Evolutionary conservation across 768 basidiomycete genomes (phyloP), one percentile per base, ranked within the genome.

Genomic region (Vararia minispora): DNA sequence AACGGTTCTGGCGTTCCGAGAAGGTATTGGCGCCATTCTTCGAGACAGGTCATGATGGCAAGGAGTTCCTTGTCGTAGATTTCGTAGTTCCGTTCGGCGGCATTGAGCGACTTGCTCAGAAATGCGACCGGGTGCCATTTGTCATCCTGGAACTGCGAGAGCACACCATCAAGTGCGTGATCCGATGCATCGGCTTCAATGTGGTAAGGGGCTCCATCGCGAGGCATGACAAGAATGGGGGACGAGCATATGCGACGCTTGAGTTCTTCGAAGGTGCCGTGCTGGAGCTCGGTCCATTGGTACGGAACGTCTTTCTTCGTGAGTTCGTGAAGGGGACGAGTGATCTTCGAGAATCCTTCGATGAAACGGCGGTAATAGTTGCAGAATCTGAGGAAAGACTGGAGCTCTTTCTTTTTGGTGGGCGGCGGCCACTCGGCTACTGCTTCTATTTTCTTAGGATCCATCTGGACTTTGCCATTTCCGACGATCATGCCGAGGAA

Each of bases 41-140:
- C 38, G 1, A 64, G 40, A 4, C 59, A 56, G 13, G 51, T n/a
- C 14, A 71, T 57, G 10, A 71, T 66, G 0, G 64, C 61, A 6
- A 69, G 52, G 4, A 70, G 35, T 49, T 72, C 68, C 38, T 58
- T 56, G 50, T 72, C 63, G 35, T 66, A 58, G 28, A 60, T 57
- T n/a, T 60, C 52, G 38, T 61, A 61, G 47, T 62, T 59, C 7
- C 43, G 28, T 46, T 71, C 59, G 1, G 53, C 53, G 0, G 43
- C 33, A 23, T 42, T 52, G 20, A 54, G 33, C 8, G 43, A 37
- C 20, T 46, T 39, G 5, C n/a, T n/a, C n/a, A n/a, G n/a, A n/a
- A n/a, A n/a, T n/a, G n/a, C n/a, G n/a, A n/a, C n/a, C n/a, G n/a
- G n/a, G n/a, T n/a, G n/a, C n/a, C n/a, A n/a, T 4, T 38, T 42